Percentiles rank a stretch among this genome's conserved stretches.
Conservation (phyloP, 805 yeast genomes). For the Candida easanensis region DNA sequence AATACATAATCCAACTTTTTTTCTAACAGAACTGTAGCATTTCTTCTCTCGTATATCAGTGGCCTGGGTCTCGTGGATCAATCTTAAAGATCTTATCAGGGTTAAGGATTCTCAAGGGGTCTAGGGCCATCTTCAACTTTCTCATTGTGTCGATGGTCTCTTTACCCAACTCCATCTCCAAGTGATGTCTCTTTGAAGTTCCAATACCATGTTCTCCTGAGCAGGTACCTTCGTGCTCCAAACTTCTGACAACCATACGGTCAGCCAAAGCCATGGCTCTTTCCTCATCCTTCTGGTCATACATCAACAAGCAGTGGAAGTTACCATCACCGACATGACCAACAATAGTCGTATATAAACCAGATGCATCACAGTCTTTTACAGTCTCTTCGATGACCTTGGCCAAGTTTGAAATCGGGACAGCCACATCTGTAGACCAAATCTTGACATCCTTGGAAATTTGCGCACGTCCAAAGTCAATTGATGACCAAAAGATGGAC, state of each 20-base stretch:
- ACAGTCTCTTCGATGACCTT: slow-evolving; percentile 59
- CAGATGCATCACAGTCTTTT: slow-evolving; percentile 51
- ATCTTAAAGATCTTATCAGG: slow-evolving; percentile 77
- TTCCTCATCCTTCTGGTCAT: slow-evolving; percentile 46
- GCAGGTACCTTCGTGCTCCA: slow-evolving; percentile 73
- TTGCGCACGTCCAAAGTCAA: slow-evolving; percentile 58
- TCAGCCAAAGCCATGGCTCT: slow-evolving; percentile 52
- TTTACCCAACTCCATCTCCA: slow-evolving; percentile 61
- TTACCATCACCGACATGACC: slow-evolving; percentile 88
- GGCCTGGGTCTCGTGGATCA: slow-evolving; percentile 47
- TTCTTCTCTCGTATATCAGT: slow-evolving; percentile 1
- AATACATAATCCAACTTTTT: too few relatives aligned
- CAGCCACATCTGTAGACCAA: slow-evolving; percentile 82
- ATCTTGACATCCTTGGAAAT: slow-evolving; percentile 46
- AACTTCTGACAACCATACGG: slow-evolving; percentile 61
- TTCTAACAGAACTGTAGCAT: too few relatives aligned
- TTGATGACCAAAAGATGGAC: slow-evolving; percentile 62
- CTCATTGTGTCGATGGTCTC: slow-evolving; percentile 72
- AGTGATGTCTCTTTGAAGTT: slow-evolving; percentile 60
- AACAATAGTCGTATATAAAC: slow-evolving; percentile 56
- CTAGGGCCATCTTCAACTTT: slow-evolving; percentile 64
- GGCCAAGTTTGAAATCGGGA: slow-evolving; percentile 68
- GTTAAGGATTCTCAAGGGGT: slow-evolving; percentile 69
- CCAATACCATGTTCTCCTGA: slow-evolving; percentile 90
- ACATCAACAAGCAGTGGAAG: slow-evolving; percentile 66